Evolutionary conservation across 2,329 filamentous ascomycete genomes (phyloP).

Genomic region (Hypoxylon sp.): DNA sequence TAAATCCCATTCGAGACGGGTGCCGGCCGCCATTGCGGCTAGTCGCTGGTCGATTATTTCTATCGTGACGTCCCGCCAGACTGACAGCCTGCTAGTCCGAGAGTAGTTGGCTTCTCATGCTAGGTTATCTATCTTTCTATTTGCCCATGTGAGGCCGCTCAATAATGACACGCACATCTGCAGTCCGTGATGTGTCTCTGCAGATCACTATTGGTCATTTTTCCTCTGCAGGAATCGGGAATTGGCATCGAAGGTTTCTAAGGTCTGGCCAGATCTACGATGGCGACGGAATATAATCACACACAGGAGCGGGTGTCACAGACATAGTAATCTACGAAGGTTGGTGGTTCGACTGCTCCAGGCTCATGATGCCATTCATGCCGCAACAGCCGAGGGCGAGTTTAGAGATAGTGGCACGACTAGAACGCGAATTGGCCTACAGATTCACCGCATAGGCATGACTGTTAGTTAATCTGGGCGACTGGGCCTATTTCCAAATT

Average conservation of each 20-base stretch:
- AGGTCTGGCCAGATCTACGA: constrained; percentile 34
- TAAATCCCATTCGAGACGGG: constrained; percentile 15
- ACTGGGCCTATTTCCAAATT: neutral
- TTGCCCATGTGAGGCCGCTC: constrained; percentile 15
- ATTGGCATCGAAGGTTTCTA: constrained; percentile 9
- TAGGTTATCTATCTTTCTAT: constrained; percentile 21
- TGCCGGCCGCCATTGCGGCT: constrained; percentile 12
- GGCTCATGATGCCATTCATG: constrained; percentile 2
- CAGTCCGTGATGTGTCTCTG: constrained; percentile 32
- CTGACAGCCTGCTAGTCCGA: constrained; percentile 21
- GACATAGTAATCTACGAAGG: constrained; percentile 23
- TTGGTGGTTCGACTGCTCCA: constrained; percentile 4
- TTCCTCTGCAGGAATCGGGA: constrained; percentile 13
- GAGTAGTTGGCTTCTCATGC: constrained; percentile 20
- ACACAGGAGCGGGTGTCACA: constrained; percentile 1
- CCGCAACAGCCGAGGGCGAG: constrained; percentile 3
- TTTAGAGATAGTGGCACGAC: constrained; percentile 1
- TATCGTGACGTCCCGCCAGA: constrained; percentile 19
- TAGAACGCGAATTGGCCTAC: neutral
- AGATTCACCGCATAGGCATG: neutral
- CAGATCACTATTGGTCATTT: constrained; percentile 12
- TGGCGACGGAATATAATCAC: constrained; percentile 1
- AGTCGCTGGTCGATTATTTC: constrained; percentile 16
- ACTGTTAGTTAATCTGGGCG: constrained; percentile 9
- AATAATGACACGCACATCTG: constrained; percentile 23